phyloP scores from a whole-genome alignment of 768 basidiomycete species.

The Suillus weaverae region DNA sequence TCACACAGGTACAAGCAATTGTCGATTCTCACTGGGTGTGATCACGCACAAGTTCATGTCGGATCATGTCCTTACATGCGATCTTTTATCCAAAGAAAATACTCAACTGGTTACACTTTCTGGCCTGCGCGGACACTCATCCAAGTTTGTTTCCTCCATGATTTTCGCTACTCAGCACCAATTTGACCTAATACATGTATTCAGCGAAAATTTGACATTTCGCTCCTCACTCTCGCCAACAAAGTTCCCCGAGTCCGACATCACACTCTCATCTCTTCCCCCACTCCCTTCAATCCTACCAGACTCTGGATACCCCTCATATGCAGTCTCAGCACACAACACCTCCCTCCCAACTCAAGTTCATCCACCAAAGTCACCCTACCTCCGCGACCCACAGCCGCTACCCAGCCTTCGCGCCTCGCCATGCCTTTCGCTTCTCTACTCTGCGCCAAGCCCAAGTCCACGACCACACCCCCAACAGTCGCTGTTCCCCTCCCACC shows the following conservation, averaged over 20 bases:
- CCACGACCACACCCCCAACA: conserved; percentile 30
- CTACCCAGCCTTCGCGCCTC: conserved; percentile 46
- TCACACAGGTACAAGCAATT: too few relatives aligned
- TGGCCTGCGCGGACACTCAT: conserved; percentile 75
- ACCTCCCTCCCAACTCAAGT: conserved; percentile 33
- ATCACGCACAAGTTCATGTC: too few relatives aligned
- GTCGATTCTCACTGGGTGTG: too few relatives aligned
- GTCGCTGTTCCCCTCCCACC: conserved; percentile 30
- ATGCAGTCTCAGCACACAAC: conserved; percentile 42
- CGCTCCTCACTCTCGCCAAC: conserved; percentile 43
- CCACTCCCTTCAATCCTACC: conserved; percentile 48
- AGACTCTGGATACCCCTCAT: conserved; percentile 48
- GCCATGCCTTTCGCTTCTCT: conserved; percentile 78
- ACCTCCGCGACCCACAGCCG: conserved; percentile 33
- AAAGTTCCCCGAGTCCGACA: conserved; percentile 37
- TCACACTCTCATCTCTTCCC: conserved; percentile 47
- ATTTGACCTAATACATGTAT: conserved; percentile 24
- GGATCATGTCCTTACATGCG: too few relatives aligned
- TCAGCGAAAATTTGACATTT: conserved; percentile 41
- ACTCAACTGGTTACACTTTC: too few relatives aligned
- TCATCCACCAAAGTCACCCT: conserved; percentile 51
- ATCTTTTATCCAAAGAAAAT: too few relatives aligned
- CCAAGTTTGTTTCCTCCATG: conserved; percentile 48
- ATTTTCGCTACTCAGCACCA: conserved; percentile 25
- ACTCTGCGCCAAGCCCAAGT: conserved; percentile 51